phyloP scores from a whole-genome alignment of 148 eudicot genomes.

The Rhododendron ovatum region DNA sequence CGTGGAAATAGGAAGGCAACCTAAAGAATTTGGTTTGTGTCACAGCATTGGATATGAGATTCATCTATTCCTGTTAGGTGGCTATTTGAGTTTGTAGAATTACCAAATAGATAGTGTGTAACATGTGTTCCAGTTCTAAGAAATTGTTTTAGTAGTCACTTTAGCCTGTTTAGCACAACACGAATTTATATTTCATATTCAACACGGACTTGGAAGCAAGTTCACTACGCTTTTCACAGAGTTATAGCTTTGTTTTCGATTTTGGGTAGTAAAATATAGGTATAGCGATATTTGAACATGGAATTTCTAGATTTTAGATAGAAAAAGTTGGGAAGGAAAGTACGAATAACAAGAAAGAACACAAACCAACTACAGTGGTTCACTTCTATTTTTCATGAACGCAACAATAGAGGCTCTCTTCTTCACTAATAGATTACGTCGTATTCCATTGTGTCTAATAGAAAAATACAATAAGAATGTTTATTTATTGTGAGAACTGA shows the following conservation, averaged over 20 bases:
- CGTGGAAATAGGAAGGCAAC: neutral
- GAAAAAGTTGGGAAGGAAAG: no score
- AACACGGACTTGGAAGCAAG: neutral
- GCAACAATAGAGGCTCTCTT: neutral
- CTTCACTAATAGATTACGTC: neutral
- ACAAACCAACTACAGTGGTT: neutral
- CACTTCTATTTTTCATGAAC: neutral
- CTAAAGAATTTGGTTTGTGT: neutral
- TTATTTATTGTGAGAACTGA: neutral
- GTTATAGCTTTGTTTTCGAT: no score
- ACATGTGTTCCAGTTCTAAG: neutral
- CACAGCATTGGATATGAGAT: neutral
- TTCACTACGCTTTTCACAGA: neutral
- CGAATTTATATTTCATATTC: neutral
- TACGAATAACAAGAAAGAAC: no score
- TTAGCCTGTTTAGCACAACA: neutral
- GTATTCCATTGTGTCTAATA: neutral
- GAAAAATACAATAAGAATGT: neutral
- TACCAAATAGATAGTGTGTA: neutral
- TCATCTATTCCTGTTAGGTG: neutral
- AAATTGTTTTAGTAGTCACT: neutral
- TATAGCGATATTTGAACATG: neutral
- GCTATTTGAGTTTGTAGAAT: neutral
- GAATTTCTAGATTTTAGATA: neutral
- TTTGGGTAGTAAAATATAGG: neutral